Conservation (phyloP, 108 stramenopile species). For the Nitzschia palea region DNA sequence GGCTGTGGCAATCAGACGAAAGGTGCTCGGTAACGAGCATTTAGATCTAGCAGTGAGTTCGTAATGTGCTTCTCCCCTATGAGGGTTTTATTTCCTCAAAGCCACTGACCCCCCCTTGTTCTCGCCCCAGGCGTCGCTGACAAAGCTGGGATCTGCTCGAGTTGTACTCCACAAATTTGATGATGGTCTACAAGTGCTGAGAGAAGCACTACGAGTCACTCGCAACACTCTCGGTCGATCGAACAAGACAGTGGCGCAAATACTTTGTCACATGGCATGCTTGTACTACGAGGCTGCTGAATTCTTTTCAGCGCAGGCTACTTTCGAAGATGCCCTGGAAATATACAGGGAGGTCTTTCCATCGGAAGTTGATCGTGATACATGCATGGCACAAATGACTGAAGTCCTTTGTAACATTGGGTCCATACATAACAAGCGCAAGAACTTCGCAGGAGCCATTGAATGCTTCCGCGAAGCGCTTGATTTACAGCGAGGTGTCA, state of each 20-base stretch:
- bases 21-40: slow-evolving; percentile 30
- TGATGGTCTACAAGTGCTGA: slow-evolving; percentile 32
- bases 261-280: slow-evolving; percentile 42
- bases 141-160: slow-evolving; percentile 40
- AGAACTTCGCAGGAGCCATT: slow-evolving; percentile 39
- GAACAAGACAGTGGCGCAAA: slow-evolving; percentile 39
- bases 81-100: background rate
- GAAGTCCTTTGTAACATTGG: slow-evolving; percentile 56
- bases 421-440: slow-evolving; percentile 43
- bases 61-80: background rate
- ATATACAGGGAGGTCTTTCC: slow-evolving; percentile 34
- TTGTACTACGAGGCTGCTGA: slow-evolving; percentile 49
- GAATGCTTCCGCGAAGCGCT: slow-evolving; percentile 42
- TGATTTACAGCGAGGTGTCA: slow-evolving; percentile 41
- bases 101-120: background rate
- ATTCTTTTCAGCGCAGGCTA: slow-evolving; percentile 42
- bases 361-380: slow-evolving; percentile 18
- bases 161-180: slow-evolving; percentile 38
- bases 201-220: slow-evolving; percentile 32
- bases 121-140: slow-evolving; percentile 27
- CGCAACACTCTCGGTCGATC: slow-evolving; percentile 19
- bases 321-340: slow-evolving; percentile 51
- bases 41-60: slow-evolving; percentile 44
- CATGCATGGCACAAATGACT: slow-evolving; percentile 37
- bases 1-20: slow-evolving; percentile 34